Base-by-base conservation (phyloP, 768 basidiomycete species). In the Trametes maxima region DNA sequence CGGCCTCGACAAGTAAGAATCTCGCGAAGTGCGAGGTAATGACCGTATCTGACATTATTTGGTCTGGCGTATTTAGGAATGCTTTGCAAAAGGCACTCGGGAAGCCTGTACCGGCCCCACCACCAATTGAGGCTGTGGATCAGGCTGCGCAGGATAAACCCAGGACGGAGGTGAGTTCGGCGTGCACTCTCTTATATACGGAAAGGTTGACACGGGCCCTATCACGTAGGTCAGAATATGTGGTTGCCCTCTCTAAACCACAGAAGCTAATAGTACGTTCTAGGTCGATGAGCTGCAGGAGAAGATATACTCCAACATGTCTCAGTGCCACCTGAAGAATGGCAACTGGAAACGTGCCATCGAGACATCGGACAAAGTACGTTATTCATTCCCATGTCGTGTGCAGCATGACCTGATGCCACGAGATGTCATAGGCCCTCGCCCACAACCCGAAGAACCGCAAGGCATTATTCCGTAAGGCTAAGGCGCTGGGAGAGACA, bases 241-340 rank as follows among this genome's bases (percentile, higher is more conserved):
- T 16, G 16, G 13, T 28, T 17, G 5, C 39, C 7, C 12, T 42
- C 33, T 50, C 25, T 49, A 47, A 17, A 16, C 28, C 28, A 8
- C 28, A 33, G 28, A 3, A 33, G 28, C 28, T 33, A 33, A 33
- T 33, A 33, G 3, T 49, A 22, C 14, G 6, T 16, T 12, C 14
- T 49, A 94, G 92, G 80, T 85, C 19, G 92, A 94, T 70, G 77
- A 85, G 11, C 79, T 92, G 40, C 72, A 91, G 19, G 90, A 90
- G 74, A 94, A 89, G 76, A 85, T 93, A 47, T 90, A 94, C 64
- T 84, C 89, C 3, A 94, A 94, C 58, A 89, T 91, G 88, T 84
- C 87, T 2, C 90, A 90, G 5, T 92, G 90, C 66, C 90, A 94
- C 70, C 75, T 94, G 68, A 92, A 91, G 74, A 84, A 85, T 51